Evolutionary conservation across 1,284 basidiomycete species (phyloP).

Genomic region (Meira nashicola): DNA sequence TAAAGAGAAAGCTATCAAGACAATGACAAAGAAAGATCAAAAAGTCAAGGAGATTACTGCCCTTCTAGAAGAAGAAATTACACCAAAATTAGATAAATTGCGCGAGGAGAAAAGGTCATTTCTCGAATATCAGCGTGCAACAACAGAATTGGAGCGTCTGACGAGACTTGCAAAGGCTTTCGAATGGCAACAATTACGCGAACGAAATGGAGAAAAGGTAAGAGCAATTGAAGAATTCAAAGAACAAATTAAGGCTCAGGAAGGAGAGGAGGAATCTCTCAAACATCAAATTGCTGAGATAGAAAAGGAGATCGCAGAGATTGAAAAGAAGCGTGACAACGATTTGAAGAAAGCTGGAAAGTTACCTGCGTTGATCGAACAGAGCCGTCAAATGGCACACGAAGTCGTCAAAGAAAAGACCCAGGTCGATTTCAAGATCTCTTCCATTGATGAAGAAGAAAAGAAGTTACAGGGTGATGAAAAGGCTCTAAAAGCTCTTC

Average conservation of each 20-base stretch:
- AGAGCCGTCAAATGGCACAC: slow-evolving; percentile 74
- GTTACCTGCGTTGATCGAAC: slow-evolving; percentile 71
- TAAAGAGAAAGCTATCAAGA: slow-evolving; percentile 94
- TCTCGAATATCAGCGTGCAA: slow-evolving; percentile 84
- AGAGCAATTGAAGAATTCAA: slow-evolving; percentile 49
- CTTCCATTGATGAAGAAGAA: slow-evolving; percentile 75
- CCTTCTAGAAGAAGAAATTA: slow-evolving; percentile 77
- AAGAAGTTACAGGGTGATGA: slow-evolving; percentile 62
- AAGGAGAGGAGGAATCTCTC: slow-evolving; percentile 51
- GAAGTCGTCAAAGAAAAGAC: slow-evolving; percentile 80
- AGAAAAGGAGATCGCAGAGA: slow-evolving; percentile 58
- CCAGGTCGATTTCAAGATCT: slow-evolving; percentile 76
- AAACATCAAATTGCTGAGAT: slow-evolving; percentile 51
- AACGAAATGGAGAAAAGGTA: slow-evolving; percentile 53
- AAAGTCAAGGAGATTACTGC: slow-evolving; percentile 76
- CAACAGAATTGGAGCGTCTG: slow-evolving; percentile 82
- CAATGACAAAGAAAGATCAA: slow-evolving; percentile 96
- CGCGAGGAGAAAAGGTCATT: slow-evolving; percentile 84
- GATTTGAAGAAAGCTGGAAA: slow-evolving; percentile 70
- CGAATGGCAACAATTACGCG: slow-evolving; percentile 66
- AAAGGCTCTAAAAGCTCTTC: slow-evolving; percentile 54
- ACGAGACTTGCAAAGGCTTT: slow-evolving; percentile 77
- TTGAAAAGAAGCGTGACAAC: slow-evolving; percentile 59
- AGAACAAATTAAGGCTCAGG: slow-evolving; percentile 45
- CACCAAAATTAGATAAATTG: slow-evolving; percentile 86